Evolutionary conservation across 495 filamentous ascomycete species (phyloP).

Genomic region (Eremomyces bilateralis): DNA sequence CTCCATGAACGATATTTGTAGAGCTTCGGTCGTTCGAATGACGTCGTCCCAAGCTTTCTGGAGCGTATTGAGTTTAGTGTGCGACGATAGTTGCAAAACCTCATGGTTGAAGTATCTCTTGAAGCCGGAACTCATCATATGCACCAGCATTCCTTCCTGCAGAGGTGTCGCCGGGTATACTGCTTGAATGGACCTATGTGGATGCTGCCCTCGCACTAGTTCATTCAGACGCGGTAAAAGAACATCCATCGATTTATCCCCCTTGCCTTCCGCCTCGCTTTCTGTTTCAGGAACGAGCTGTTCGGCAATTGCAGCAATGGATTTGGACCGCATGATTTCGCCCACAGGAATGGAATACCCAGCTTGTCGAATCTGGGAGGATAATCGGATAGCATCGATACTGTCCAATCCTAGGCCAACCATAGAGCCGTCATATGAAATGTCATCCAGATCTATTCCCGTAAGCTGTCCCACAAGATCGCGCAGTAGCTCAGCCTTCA

Average conservation of each 20-base stretch:
- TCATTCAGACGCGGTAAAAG: no score
- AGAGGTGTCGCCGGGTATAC: conserved; percentile 47
- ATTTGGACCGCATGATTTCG: conserved; percentile 44
- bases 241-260: conserved; percentile 1
- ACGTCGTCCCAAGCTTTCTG: conserved; percentile 37
- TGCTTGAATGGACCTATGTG: conserved; percentile 6
- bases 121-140: conserved; percentile 45
- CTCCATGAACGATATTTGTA: conserved; percentile 49
- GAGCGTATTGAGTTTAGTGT: conserved; percentile 29
- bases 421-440: conserved; percentile 34
- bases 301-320: conserved; percentile 30
- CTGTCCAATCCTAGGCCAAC: conserved; percentile 46
- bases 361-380: conserved; percentile 35
- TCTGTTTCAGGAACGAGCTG: conserved; percentile 1
- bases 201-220: conserved; percentile 11
- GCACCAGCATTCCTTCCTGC: conserved; percentile 63
- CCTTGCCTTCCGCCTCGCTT: not conserved
- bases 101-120: conserved; percentile 65
- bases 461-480: no score
- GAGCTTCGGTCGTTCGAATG: conserved; percentile 37
- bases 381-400: conserved; percentile 46
- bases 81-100: conserved; percentile 28
- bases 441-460: conserved; percentile 22
- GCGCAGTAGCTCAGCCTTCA: no score
- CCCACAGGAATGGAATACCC: conserved; percentile 41